Conservation (phyloP, 169 alveolate genomes). For the Plasmodium gaboni region DNA sequence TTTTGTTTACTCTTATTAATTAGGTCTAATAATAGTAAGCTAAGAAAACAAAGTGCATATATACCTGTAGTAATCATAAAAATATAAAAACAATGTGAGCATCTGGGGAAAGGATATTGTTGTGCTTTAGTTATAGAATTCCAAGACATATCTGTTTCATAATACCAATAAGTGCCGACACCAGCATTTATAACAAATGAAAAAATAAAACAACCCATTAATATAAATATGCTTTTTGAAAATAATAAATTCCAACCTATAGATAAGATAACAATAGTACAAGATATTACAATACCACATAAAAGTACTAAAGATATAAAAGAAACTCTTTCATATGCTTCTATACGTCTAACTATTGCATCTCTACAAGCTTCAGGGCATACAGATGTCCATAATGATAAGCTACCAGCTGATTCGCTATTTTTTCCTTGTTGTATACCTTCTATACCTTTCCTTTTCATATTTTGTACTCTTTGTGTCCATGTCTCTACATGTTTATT, state of each 20-base stretch:
- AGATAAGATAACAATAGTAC: constrained; percentile 26
- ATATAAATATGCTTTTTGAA: constrained; percentile 43
- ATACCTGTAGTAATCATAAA: constrained; percentile 42
- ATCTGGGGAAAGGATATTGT: constrained; percentile 61
- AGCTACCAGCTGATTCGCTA: constrained; percentile 47
- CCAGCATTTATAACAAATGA: constrained; percentile 66
- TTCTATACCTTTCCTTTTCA: constrained; percentile 60
- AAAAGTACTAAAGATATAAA: constrained; percentile 51
- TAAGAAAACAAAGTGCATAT: constrained; percentile 49
- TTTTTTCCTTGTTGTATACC: constrained; percentile 52
- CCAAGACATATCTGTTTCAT: constrained; percentile 69
- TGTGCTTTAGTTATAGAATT: constrained; percentile 40
- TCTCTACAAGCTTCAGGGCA: constrained; percentile 65
- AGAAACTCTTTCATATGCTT: constrained; percentile 63
- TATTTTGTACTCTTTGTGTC: constrained; percentile 61
- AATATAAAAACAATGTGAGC: constrained; percentile 59
- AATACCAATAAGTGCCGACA: constrained; percentile 63
- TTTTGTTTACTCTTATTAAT: constrained; percentile 24
- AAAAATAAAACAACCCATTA: constrained; percentile 52
- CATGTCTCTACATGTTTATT: constrained; percentile 63
- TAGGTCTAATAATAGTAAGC: constrained; percentile 23
- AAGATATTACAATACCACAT: constrained; percentile 44
- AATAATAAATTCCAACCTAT: constrained; percentile 58
- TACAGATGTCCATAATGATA: constrained; percentile 66
- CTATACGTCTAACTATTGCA: constrained; percentile 52